Evolutionary conservation across 352 stramenopile species (phyloP).

Genomic region (Phytopythium vexans): DNA sequence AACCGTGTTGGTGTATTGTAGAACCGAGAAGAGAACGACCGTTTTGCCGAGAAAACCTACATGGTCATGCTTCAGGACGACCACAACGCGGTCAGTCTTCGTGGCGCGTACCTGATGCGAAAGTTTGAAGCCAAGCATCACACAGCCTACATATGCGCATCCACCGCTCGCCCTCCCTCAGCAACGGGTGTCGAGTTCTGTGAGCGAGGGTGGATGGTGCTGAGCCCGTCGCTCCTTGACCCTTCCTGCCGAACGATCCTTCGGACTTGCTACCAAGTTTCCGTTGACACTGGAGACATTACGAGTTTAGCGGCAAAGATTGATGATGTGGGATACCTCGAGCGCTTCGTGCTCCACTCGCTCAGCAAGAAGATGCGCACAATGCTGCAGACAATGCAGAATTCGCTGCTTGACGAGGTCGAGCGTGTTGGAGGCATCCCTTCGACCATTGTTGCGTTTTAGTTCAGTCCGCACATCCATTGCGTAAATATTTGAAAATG

Average conservation of each 20-base stretch:
- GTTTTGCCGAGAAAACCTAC: slow-evolving; percentile 1
- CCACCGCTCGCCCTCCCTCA: neutral
- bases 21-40: neutral
- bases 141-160: slow-evolving; percentile 3
- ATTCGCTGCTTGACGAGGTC: slow-evolving; percentile 1
- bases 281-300: too few species aligned
- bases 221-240: neutral
- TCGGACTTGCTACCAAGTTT: slow-evolving; percentile 3
- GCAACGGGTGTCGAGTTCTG: neutral
- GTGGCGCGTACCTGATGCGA: slow-evolving; percentile 3
- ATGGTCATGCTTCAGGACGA: slow-evolving; percentile 4
- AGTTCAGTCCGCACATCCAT: too few species aligned
- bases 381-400: neutral
- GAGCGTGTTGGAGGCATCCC: neutral
- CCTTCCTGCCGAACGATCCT: neutral
- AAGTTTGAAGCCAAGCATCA: neutral
- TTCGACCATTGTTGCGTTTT: too few species aligned
- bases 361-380: neutral
- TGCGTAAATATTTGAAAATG: too few species aligned
- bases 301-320: neutral
- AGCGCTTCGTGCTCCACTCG: slow-evolving; percentile 4
- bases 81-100: neutral
- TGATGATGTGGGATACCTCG: neutral
- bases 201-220: slow-evolving; percentile 1
- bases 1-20: neutral